phyloP scores from a whole-genome alignment of 2,329 filamentous ascomycete genomes.

The Alternaria metachromatica region DNA sequence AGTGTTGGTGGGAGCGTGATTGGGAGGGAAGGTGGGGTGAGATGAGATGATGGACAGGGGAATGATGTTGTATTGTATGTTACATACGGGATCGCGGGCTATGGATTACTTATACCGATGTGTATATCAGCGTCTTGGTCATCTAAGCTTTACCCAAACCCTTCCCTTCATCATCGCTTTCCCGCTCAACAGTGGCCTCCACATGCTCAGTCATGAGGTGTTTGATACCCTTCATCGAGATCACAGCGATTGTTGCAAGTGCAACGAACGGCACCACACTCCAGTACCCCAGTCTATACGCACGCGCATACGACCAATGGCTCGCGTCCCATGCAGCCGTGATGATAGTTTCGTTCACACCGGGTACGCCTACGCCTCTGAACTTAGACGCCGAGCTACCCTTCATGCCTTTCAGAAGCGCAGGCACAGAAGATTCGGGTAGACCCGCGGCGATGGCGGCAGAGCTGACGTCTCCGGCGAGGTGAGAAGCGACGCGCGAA shows the following conservation, averaged over 20 bases:
- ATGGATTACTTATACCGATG: too few relatives aligned
- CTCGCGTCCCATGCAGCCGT: conserved; percentile 33
- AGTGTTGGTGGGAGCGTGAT: too few relatives aligned
- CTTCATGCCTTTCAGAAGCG: conserved; percentile 29
- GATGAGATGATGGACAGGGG: too few relatives aligned
- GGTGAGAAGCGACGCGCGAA: conserved; percentile 28
- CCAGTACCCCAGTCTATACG: conserved; percentile 40
- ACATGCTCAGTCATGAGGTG: conserved; percentile 42
- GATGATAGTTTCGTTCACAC: conserved; percentile 25
- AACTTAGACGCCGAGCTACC: conserved; percentile 19
- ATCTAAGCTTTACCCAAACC: not conserved
- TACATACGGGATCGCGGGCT: too few relatives aligned
- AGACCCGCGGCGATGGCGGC: conserved; percentile 34
- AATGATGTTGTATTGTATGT: too few relatives aligned
- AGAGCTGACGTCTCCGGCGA: conserved; percentile 23
- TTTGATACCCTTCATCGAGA: conserved; percentile 36
- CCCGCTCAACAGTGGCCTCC: conserved; percentile 40
- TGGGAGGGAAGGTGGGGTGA: too few relatives aligned
- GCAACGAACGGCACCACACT: conserved; percentile 43
- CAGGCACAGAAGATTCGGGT: conserved; percentile 23
- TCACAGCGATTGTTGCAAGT: conserved; percentile 31
- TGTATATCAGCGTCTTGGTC: too few relatives aligned
- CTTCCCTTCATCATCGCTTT: conserved; percentile 19
- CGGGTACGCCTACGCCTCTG: conserved; percentile 17
- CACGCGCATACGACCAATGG: conserved; percentile 38